Evolutionary conservation across 2,329 filamentous ascomycete genomes (phyloP), one percentile per base, ranked within the genome.

Genomic region (Aspergillus brunneoviolaceus): DNA sequence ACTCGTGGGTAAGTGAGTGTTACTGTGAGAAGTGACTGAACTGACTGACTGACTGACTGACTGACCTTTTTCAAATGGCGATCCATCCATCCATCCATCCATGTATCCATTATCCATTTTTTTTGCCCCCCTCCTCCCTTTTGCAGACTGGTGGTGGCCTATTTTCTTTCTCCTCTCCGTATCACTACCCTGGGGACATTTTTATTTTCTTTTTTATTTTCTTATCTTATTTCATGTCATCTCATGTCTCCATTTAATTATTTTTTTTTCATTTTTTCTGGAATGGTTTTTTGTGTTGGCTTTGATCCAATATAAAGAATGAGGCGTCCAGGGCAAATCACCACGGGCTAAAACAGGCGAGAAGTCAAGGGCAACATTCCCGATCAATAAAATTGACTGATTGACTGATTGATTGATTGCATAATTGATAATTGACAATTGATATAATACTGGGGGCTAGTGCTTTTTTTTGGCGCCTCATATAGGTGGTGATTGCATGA

Each of bases 281-380:
- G 14, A 12, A n/a, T 45, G 6, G 14, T 7, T 45, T 45, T 45
- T 19, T 9, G 33, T 16, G 14, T 5, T 4, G 11, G 33, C 4
- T 12, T 35, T 6, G 33, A 54, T 45, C 16, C 10, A 48, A 48
- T 27, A 42, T 25, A 31, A 19, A 48, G n/a, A 55, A 49, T 35
- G 53, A 55, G 53, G 53, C 53, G 53, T 31, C 5, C 53, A 33
- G 52, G 39, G 25, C 39, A 45, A 45, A 45, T 45, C 39, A 45
- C 16, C 39, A 45, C 39, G 39, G 39, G 39, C n/a, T n/a, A 45
- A 45, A 45, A 53, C 39, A 47, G 21, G 51, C 12, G 35, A 53
- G 51, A 31, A 16, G 33, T 35, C 33, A 47, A 55, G 52, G 27
- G 39, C 25, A 42, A 11, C 35, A 55, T 55, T 55, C 27, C 29